Base-by-base conservation (phyloP, 345 rosid genomes). In the Iberis pinnata region DNA sequence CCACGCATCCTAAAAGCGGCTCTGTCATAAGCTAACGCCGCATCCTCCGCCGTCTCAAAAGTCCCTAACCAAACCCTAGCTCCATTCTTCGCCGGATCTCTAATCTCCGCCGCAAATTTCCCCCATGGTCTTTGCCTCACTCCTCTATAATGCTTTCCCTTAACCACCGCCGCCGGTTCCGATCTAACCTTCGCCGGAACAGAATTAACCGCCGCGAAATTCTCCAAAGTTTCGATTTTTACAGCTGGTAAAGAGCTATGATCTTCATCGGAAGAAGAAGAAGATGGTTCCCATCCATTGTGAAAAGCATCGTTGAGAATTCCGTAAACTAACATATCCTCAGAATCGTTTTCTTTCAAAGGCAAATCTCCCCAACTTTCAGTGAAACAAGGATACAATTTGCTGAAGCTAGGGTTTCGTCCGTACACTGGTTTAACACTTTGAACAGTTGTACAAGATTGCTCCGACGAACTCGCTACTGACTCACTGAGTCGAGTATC, bases 81-180 rank as follows among this genome's bases (percentile, higher is more conserved):
- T 42, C 99, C 97, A 43, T 93, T 86, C 76, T 88, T 93, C 15
- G 97, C 97, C 54, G 97, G 99, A 61, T 93, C 97, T 1, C 99
- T 75, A 10, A 93, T 93, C 88, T 93, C 99, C 22, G 95, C 94
- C 14, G 99, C 99, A 60, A 81, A 93, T 56, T 88, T 93, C 51
- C 99, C 99, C 99, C 99, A 93, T 38, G 99, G 99, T 66, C 99
- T 65, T 69, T 79, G 94, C 68, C 99, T 85, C 36, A 93, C 99
- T 11, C 99, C 99, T 45, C 99, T 74, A 49, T 80, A 93, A 47
- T 86, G 99, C 69, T 80, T 88, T 36, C 85, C 95, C 73, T 73
- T 78, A 12, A 63, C 74, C 13, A 64, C 74, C 15, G 61, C 29
- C 50, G 62, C 64, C 40, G 70, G 50, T 5, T 16, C 40, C 35